These are phyloP conservation scores for Vitis vinifera DNA, from an alignment of 164 flowering plant species.

Conservation along the genomic window DNA sequence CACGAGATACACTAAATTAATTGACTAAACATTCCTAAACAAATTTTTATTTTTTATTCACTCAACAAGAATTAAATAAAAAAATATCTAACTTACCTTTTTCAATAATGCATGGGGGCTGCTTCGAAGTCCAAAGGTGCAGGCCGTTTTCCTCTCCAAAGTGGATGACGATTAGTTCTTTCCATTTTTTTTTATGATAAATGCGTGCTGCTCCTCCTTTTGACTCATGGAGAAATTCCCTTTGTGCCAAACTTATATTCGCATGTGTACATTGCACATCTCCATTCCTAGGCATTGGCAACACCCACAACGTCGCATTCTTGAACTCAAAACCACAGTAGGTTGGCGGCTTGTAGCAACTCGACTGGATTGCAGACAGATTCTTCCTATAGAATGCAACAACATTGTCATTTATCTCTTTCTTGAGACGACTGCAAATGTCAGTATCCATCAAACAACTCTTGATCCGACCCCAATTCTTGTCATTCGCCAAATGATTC, in stretches of 20 bases:
- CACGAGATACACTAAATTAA: no score
- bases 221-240: constrained; percentile 9
- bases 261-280: constrained; percentile 58
- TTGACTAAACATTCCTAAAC: no score
- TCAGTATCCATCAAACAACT: constrained; percentile 50
- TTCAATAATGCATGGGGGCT: no score
- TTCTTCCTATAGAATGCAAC: constrained; percentile 21
- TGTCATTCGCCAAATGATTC: constrained; percentile 32
- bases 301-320: constrained; percentile 15
- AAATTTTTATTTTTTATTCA: no score
- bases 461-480: constrained; percentile 47
- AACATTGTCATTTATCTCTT: background rate
- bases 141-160: no score
- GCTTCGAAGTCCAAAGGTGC: no score
- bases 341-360: constrained; percentile 82
- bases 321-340: constrained; percentile 15
- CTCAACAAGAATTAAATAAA: no score
- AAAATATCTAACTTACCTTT: no score
- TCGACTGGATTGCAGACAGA: constrained; percentile 52
- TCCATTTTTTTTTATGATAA: no score
- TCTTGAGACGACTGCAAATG: constrained; percentile 31
- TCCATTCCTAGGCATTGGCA: constrained; percentile 54
- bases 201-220: no score
- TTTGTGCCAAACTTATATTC: constrained; percentile 47
- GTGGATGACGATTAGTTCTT: no score